These are phyloP conservation scores for Phlyctochytrium bullatum DNA, from an alignment of 192 early-diverging fungal species.

Conservation along the genomic window DNA sequence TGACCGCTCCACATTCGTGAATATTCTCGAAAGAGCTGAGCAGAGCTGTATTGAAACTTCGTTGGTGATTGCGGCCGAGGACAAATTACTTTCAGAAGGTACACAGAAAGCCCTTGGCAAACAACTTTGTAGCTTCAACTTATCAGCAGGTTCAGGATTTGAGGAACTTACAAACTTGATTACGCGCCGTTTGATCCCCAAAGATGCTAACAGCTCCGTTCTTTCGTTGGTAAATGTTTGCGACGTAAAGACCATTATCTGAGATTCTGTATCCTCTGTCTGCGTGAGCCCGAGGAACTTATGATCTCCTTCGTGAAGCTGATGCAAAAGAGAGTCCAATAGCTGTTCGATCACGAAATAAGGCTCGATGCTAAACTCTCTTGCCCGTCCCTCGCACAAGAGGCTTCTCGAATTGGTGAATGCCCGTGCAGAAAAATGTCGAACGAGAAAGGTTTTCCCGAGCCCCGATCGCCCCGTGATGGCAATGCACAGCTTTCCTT, in stretches of 20 bases:
- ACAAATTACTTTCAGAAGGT: neutral
- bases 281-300: too few species aligned
- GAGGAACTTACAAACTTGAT: too few species aligned
- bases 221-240: too few species aligned
- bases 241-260: too few species aligned
- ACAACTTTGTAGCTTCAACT: neutral
- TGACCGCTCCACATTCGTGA: too few species aligned
- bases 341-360: neutral
- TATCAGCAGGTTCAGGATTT: neutral
- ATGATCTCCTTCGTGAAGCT: too few species aligned
- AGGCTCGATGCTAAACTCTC: neutral
- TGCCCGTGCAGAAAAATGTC: neutral
- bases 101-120: neutral
- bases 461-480: neutral
- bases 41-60: neutral
- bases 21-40: neutral
- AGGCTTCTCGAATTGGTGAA: neutral
- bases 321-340: too few species aligned
- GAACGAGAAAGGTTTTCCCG: neutral
- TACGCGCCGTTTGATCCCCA: too few species aligned
- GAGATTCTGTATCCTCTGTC: too few species aligned
- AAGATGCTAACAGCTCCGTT: too few species aligned
- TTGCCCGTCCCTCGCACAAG: neutral
- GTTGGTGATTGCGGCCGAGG: neutral
- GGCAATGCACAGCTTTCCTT: neutral